Base-by-base conservation (phyloP, 2,329 filamentous ascomycete species). In the Teratosphaeria epicoccoides region DNA sequence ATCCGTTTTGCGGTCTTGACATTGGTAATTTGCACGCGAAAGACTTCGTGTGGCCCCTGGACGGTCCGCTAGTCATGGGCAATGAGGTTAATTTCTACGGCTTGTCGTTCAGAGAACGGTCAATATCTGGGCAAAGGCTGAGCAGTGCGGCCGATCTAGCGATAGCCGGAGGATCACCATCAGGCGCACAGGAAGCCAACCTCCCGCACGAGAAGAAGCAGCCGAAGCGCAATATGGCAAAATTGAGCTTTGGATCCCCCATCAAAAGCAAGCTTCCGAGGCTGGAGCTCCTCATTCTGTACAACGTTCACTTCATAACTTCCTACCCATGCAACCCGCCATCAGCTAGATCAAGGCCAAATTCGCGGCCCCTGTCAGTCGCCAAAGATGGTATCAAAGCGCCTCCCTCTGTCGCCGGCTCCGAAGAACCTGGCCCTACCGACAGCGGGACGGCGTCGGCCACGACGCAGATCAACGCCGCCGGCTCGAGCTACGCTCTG, bases 241-340 rank as follows among this genome's bases (percentile, higher is more conserved):
- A 63, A 1, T 50, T 73, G 23, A 67, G 64, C 1, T 72, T 73
- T 56, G 59, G 54, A 9, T 59, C 60, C 14, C 49, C 60, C 6
- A 50, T 53, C 37, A 60, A 57, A 49, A 49, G 49, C 3, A 57
- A 53, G n/a, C 43, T 56, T 5, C 22, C 47, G 6, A 49, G 26
- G 12, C 46, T 61, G 11, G 59, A 63, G 10, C 65, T 75, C 25
- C 66, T 72, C 1, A 63, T 81, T 24, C 67, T 64, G 14, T 71
- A 77, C 60, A 76, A 79, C 52, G 71, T 77, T 12, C 70, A 75
- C 24, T 81, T 80, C 59, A 66, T 82, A 43, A 71, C 76, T 0
- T 76, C 77, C 1, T 76, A 76, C 59, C 76, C 75, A 17, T 82
- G 78, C 60, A 50, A 63, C 45, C 55, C 60, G 23, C 25, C 14